Percentiles rank a stretch among this genome's conserved stretches.
phyloP scores from a whole-genome alignment of 2,329 filamentous ascomycete genomes.

The Arachnopeziza araneosa region DNA sequence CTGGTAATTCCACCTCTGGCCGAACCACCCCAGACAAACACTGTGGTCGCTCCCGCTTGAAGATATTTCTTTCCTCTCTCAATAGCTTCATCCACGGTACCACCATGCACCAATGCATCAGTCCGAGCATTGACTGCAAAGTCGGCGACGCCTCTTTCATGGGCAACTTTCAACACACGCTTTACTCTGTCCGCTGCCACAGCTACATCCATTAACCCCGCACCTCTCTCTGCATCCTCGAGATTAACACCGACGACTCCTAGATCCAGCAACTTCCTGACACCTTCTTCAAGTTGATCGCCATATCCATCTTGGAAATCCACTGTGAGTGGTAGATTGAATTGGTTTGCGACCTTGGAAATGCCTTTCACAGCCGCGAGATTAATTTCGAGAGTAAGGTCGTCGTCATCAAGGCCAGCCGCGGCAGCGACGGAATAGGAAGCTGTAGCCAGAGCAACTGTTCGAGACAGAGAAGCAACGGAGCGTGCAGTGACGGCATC shows the following conservation, averaged over 20 bases:
- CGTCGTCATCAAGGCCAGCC: constrained; percentile 40
- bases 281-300: constrained; percentile 38
- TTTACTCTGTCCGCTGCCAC: constrained; percentile 45
- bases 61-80: constrained; percentile 51
- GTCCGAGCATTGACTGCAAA: constrained; percentile 55
- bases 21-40: constrained; percentile 55
- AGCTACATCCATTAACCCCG: constrained; percentile 31
- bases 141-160: constrained; percentile 43
- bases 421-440: constrained; percentile 46
- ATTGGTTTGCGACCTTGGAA: constrained; percentile 26
- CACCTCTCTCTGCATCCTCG: constrained; percentile 42
- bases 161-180: constrained; percentile 38
- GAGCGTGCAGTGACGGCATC: constrained; percentile 44
- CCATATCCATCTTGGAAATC: constrained; percentile 59
- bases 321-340: constrained; percentile 47
- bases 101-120: constrained; percentile 40
- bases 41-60: constrained; percentile 50
- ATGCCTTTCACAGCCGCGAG: constrained; percentile 42
- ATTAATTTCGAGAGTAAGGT: constrained; percentile 46
- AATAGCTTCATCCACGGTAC: constrained; percentile 38
- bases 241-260: constrained; percentile 55
- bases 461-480: constrained; percentile 33
- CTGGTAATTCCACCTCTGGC: constrained; percentile 35
- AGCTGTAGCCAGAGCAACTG: constrained; percentile 17
- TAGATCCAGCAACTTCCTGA: constrained; percentile 40